A percentile compares a stretch with the other conserved stretches of the same genome.
Conservation (phyloP, 169 alveolate genomes). For the Plasmodium inui region DNA sequence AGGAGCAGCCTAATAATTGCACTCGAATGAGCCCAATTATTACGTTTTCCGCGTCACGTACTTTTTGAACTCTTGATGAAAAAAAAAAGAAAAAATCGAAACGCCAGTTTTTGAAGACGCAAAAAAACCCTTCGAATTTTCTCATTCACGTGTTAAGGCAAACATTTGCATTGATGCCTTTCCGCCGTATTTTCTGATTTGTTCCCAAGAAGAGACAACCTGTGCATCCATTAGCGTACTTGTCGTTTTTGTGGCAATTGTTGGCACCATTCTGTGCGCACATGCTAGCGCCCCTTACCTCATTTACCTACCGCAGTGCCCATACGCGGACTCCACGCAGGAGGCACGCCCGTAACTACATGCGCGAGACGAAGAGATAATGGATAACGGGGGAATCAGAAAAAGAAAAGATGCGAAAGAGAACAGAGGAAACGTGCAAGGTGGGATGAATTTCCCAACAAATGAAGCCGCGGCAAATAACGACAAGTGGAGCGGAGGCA, state of each 20-base stretch:
- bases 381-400: constrained; percentile 67
- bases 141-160: background rate
- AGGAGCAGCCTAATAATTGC: background rate
- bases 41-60: background rate
- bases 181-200: background rate
- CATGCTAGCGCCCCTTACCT: background rate
- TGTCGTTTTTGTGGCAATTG: background rate
- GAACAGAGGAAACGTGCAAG: constrained; percentile 8
- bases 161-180: background rate
- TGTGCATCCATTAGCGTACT: background rate
- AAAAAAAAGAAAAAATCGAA: background rate
- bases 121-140: background rate
- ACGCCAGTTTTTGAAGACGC: background rate
- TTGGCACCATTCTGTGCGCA: background rate
- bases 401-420: constrained; percentile 71
- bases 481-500: background rate
- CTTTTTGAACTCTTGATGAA: background rate
- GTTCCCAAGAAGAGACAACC: background rate
- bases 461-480: constrained; percentile 22
- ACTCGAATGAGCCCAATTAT: background rate
- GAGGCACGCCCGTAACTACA: background rate
- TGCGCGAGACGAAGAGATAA: constrained; percentile 8
- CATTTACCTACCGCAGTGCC: background rate
- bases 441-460: background rate
- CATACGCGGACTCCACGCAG: background rate